A percentile compares a stretch with the other conserved stretches of the same genome.
phyloP scores from a whole-genome alignment of 495 filamentous ascomycete species.

The Penicillium coprophilum region DNA sequence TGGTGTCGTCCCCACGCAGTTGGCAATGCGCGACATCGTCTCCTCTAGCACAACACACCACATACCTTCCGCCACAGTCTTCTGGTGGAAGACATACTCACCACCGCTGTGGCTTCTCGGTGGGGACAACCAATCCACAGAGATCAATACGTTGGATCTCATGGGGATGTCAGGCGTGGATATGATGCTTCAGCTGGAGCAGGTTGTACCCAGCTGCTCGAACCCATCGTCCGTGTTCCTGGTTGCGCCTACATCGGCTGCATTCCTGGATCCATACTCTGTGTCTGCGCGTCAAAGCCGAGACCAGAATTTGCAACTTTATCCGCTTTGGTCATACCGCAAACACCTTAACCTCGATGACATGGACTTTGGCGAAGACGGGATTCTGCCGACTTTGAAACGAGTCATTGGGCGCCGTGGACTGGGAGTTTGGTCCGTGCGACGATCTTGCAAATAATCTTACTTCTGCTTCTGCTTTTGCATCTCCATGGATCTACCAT shows the following conservation, averaged over 20 bases:
- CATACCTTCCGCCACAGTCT: slow-evolving; percentile 58
- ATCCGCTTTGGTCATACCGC: slow-evolving; percentile 68
- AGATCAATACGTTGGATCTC: slow-evolving; percentile 69
- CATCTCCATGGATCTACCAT: neutral
- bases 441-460: slow-evolving; percentile 21
- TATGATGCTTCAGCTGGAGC: slow-evolving; percentile 58
- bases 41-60: slow-evolving; percentile 20
- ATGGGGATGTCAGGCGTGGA: slow-evolving; percentile 71
- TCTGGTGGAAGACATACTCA: slow-evolving; percentile 99
- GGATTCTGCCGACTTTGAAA: slow-evolving; percentile 68
- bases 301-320: slow-evolving; percentile 38
- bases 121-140: slow-evolving; percentile 50
- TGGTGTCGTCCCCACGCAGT: slow-evolving; percentile 81
- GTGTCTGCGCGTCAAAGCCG: slow-evolving; percentile 5
- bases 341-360: slow-evolving; percentile 90
- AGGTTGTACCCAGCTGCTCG: slow-evolving; percentile 55
- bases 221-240: slow-evolving; percentile 50
- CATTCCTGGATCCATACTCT: slow-evolving; percentile 67
- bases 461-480: neutral
- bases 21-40: slow-evolving; percentile 47
- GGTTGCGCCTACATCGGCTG: slow-evolving; percentile 67
- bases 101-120: slow-evolving; percentile 91
- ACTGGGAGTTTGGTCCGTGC: slow-evolving; percentile 73
- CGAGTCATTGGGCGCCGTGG: slow-evolving; percentile 80
- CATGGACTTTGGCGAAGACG: slow-evolving; percentile 84